phyloP scores from a whole-genome alignment of 129 eudicot genomes.

The Flaveria sonorensis region DNA sequence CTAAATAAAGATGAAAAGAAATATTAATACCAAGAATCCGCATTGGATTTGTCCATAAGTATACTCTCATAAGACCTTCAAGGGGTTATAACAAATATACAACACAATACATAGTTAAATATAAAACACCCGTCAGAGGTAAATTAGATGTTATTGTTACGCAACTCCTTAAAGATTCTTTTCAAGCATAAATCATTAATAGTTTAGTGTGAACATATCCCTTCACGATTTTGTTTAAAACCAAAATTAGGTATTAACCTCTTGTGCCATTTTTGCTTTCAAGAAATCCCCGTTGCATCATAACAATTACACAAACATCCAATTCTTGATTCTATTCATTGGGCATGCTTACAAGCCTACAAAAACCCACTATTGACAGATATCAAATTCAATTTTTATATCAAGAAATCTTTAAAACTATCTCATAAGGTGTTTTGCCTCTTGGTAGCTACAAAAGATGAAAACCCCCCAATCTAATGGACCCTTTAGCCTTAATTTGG shows the following conservation, averaged over 20 bases:
- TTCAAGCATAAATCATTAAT: background rate
- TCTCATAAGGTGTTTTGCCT: conserved; percentile 34
- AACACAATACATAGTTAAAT: too few relatives aligned
- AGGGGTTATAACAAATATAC: too few relatives aligned
- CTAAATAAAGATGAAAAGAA: too few relatives aligned
- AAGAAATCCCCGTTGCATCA: background rate
- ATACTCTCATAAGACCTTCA: too few relatives aligned
- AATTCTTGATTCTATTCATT: conserved; percentile 1
- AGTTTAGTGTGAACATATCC: background rate
- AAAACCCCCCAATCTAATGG: conserved; percentile 24
- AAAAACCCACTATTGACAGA: conserved; percentile 21
- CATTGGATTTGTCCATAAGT: too few relatives aligned
- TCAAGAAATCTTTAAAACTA: background rate
- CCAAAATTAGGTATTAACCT: background rate
- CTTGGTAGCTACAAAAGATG: conserved; percentile 40
- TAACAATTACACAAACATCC: background rate
- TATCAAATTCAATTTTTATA: conserved; percentile 23
- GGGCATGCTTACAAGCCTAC: conserved; percentile 10
- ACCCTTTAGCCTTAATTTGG: conserved; percentile 26
- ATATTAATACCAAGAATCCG: too few relatives aligned
- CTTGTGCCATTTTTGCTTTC: background rate
- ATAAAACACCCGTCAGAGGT: too few relatives aligned
- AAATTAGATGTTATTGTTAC: too few relatives aligned
- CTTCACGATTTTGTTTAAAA: background rate
- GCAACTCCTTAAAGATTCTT: background rate